Base-by-base conservation (phyloP, 2,329 filamentous ascomycete species). In the Penicillium brevicompactum region DNA sequence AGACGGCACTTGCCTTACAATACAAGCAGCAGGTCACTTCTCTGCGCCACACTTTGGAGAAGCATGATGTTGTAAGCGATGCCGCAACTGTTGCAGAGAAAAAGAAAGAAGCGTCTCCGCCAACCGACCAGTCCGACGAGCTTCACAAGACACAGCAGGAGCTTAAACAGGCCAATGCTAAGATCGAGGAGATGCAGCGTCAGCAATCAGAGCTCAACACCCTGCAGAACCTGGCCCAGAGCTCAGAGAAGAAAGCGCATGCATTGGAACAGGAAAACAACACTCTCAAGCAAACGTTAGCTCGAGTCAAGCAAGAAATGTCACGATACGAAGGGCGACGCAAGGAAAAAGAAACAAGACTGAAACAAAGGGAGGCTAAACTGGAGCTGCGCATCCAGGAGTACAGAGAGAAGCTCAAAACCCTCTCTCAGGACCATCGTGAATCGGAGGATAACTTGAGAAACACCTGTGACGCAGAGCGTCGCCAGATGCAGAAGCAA, bases 1-100 rank as follows among this genome's bases (percentile, higher is more conserved):
- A 78, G 59, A 79, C 76, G 4, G 70, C 75, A n/a, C 64, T 77
- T 21, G 74, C 75, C 6, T 59, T 78, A 47, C 71, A 76, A 48
- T 77, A 78, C 55, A 78, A 78, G 58, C 73, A 77, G 46, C 75
- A 75, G 50, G 75, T 71, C 11, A 69, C 68, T 27, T 64, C 63
- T 27, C 52, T 77, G 37, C 73, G 75, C 51, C 71, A 69, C 51
- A 58, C 66, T 7, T 66, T 77, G 21, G 73, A 77, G 55, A 64
- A 64, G 34, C 73, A 77, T 55, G 74, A 73, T 5, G 69, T 76
- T n/a, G 64, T 77, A 3, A 59, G 53, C 32, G 68, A 68, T 21
- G 61, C 61, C 8, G 57, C 59, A 21, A 58, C 65, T 31, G 45
- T 56, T 24, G 49, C 52, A 13, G 67, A 68, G n/a, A 55, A 66